Conservation (phyloP, 495 filamentous ascomycete species). For the Melanomma pulvis-pyrius region DNA sequence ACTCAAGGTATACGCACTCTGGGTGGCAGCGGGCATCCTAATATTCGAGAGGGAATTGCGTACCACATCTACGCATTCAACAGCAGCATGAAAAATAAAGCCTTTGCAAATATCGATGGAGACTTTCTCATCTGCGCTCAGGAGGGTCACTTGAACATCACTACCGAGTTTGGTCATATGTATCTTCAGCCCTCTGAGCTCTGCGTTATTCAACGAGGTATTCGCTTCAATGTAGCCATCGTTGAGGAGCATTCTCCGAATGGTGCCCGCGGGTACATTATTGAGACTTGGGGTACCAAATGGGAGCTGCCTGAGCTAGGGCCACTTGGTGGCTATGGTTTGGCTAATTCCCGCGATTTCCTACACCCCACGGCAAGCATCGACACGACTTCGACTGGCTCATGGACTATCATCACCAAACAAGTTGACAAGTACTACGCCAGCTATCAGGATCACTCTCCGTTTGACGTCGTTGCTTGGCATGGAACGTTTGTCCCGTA, state of each 20-base stretch:
- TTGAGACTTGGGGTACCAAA: neutral
- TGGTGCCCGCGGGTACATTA: neutral
- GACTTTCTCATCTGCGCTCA: neutral
- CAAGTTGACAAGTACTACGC: neutral
- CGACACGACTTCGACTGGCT: neutral
- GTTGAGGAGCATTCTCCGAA: too few species aligned
- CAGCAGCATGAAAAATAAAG: neutral
- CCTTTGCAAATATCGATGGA: neutral
- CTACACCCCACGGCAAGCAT: neutral
- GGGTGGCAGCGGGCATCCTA: too few species aligned
- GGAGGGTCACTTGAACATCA: neutral
- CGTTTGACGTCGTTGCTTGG: conserved; percentile 6
- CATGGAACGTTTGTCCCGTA: neutral
- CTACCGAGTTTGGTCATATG: neutral
- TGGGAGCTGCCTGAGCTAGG: conserved; percentile 1
- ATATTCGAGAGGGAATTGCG: too few species aligned
- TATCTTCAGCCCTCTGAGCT: neutral
- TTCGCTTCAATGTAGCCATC: neutral
- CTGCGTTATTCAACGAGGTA: neutral
- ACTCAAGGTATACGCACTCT: too few species aligned
- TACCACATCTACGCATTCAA: too few species aligned
- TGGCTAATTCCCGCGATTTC: neutral
- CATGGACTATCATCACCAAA: neutral
- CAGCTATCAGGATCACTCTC: neutral
- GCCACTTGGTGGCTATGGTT: neutral